phyloP scores from a whole-genome alignment of 345 rosid species.

The Brassica napus region Da-Ae NC_063447.1:60596501-60597000 shows the following conservation, averaged over 20 bases:
- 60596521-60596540: slow-evolving; percentile 36
- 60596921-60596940: no score
- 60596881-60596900: no score
- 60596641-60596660: slow-evolving; percentile 40
- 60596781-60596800: neutral
- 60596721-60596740: slow-evolving; percentile 35
- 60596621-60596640: slow-evolving; percentile 53
- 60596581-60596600: slow-evolving; percentile 48
- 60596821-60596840: neutral
- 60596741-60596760: slow-evolving; percentile 31
- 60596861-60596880: no score
- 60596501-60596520: slow-evolving; percentile 16
- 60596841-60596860: no score
- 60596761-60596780: slow-evolving; percentile 20
- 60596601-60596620: slow-evolving; percentile 49
- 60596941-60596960: no score
- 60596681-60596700: slow-evolving; percentile 39
- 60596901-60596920: no score
- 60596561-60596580: slow-evolving; percentile 41
- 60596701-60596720: slow-evolving; percentile 36
- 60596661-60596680: slow-evolving; percentile 46
- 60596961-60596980: no score
- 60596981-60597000: no score
- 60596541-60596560: slow-evolving; percentile 46
- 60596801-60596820: neutral